These are phyloP conservation scores for Aspergillus spinulosporus DNA, from an alignment of 2,329 filamentous ascomycete species.

Conservation along the genomic window DNA sequence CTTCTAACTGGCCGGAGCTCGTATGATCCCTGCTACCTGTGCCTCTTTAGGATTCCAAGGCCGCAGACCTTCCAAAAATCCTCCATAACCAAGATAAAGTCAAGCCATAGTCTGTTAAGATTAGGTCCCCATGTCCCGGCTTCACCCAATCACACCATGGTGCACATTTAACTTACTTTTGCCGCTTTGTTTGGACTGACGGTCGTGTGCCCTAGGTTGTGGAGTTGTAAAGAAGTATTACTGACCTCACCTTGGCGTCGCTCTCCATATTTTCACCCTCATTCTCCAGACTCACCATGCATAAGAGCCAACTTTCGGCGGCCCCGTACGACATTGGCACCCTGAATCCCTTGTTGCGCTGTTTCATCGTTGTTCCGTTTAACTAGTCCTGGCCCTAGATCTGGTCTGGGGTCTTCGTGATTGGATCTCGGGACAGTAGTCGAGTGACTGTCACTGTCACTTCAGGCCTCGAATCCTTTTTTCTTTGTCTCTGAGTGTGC, in stretches of 20 bases:
- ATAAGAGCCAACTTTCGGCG: not conserved
- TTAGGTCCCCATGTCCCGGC: not conserved
- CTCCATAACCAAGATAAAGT: not conserved
- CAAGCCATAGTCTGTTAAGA: not conserved
- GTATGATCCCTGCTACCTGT: not conserved
- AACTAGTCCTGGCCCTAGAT: not conserved
- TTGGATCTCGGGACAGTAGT: not conserved
- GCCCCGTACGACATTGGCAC: not conserved
- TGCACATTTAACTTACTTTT: not conserved
- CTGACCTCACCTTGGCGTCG: not conserved
- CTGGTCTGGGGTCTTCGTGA: not conserved
- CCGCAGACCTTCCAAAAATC: not conserved
- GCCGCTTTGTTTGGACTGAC: not conserved
- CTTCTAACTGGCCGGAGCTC: not conserved
- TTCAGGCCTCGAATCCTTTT: not conserved
- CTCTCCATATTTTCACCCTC: not conserved
- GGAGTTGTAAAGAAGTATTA: not conserved
- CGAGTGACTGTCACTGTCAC: not conserved
- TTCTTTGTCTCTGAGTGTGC: not conserved
- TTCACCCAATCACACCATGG: not conserved
- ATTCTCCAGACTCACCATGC: not conserved
- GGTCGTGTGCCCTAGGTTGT: not conserved
- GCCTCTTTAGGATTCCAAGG: not conserved
- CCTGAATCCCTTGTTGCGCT: not conserved
- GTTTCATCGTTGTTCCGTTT: not conserved